Percentiles rank a stretch among this genome's conserved stretches.
These are phyloP conservation scores for Suillus subalutaceus DNA, from an alignment of 768 basidiomycete genomes.

Conservation along the genomic window DNA sequence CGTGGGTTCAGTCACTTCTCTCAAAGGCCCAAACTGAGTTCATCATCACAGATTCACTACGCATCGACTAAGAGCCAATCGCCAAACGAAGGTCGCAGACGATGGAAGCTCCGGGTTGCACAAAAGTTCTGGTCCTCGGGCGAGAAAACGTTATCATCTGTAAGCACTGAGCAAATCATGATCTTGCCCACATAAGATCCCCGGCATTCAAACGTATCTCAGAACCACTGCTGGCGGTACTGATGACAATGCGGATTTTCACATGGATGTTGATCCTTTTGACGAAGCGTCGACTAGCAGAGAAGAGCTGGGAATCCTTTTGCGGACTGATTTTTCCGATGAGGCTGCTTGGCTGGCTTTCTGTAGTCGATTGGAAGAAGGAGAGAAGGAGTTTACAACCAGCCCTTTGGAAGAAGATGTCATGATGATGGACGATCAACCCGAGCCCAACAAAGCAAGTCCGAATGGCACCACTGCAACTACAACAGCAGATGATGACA, in stretches of 20 bases:
- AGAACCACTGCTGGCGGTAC: slow-evolving; percentile 19
- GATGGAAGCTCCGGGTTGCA: slow-evolving; percentile 54
- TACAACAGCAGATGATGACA: slow-evolving; percentile 23
- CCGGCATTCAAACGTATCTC: slow-evolving; percentile 15
- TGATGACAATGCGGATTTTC: slow-evolving; percentile 27
- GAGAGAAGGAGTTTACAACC: slow-evolving; percentile 58
- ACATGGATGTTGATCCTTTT: slow-evolving; percentile 54
- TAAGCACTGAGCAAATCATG: slow-evolving; percentile 9
- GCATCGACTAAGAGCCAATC: slow-evolving; percentile 43
- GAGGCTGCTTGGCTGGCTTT: slow-evolving; percentile 69
- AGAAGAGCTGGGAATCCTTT: slow-evolving; percentile 58
- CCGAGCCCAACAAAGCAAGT: slow-evolving; percentile 20
- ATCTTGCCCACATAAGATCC: background rate
- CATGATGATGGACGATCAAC: slow-evolving; percentile 24
- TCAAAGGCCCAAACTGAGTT: background rate
- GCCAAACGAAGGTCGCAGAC: slow-evolving; percentile 59
- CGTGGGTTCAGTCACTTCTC: slow-evolving; percentile 2
- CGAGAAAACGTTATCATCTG: slow-evolving; percentile 20
- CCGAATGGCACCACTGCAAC: slow-evolving; percentile 19
- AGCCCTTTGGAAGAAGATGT: slow-evolving; percentile 26
- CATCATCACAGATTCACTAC: slow-evolving; percentile 44
- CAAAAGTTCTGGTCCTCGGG: slow-evolving; percentile 50
- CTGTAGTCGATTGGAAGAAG: slow-evolving; percentile 47
- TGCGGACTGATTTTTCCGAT: slow-evolving; percentile 75
- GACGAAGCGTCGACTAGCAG: slow-evolving; percentile 50